phyloP scores from a whole-genome alignment of 345 rosid species.

The Populus pruinosa region DNA sequence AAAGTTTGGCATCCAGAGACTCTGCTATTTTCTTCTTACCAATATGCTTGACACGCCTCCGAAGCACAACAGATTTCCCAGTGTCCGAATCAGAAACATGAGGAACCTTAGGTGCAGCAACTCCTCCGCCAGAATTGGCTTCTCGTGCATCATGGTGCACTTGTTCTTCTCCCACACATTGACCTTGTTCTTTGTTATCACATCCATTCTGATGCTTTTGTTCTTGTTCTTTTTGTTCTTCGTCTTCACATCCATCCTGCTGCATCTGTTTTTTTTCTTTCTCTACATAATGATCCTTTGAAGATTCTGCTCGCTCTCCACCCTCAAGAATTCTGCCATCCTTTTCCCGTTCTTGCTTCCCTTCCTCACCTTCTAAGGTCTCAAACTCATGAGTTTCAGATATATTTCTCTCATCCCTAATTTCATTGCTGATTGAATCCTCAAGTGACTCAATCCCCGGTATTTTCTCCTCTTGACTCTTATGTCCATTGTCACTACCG shows the following conservation, averaged over 20 bases:
- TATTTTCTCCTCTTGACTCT: not conserved
- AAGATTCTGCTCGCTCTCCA: not conserved
- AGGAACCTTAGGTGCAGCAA: not conserved
- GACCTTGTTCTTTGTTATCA: not conserved
- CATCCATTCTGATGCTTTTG: not conserved
- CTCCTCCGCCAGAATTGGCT: not conserved
- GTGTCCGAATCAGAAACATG: conserved; percentile 17
- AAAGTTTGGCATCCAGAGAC: not conserved
- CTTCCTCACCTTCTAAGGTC: conserved; percentile 9
- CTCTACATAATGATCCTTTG: not conserved
- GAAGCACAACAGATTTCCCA: not conserved
- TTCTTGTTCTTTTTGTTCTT: conserved; percentile 13
- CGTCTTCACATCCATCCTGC: conserved; percentile 1
- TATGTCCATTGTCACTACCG: not conserved
- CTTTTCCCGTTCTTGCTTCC: conserved; percentile 3
- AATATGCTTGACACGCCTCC: not conserved
- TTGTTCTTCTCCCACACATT: not conserved
- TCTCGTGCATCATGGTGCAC: not conserved
- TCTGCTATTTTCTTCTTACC: conserved; percentile 1
- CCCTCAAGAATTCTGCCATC: conserved; percentile 2
- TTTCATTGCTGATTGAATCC: not conserved
- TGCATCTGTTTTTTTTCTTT: not conserved
- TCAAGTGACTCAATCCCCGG: not conserved
- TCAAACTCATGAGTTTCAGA: not conserved
- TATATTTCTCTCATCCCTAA: not conserved